These are phyloP conservation scores for Arctostaphylos glauca DNA, from an alignment of 148 eudicot genomes.

Conservation along the genomic window DNA sequence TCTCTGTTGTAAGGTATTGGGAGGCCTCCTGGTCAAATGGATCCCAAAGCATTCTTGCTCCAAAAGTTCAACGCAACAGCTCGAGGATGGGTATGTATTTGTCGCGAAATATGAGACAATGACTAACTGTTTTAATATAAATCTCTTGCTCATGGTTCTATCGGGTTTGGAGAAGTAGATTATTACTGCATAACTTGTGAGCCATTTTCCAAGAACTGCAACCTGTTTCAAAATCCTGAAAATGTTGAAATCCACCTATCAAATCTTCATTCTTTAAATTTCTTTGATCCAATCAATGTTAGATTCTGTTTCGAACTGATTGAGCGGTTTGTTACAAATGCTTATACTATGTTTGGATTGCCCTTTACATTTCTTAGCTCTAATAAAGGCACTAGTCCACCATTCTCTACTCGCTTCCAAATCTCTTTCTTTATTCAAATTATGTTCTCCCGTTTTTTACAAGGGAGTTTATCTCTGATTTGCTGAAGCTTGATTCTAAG, in stretches of 20 bases:
- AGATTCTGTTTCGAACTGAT: neutral
- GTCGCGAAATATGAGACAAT: neutral
- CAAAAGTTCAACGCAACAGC: constrained; percentile 83
- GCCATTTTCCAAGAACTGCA: neutral
- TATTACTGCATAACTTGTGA: neutral
- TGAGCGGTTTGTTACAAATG: neutral
- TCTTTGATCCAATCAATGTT: neutral
- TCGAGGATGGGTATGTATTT: constrained; percentile 58
- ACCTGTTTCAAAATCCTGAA: constrained; percentile 1
- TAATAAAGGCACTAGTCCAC: too few species aligned
- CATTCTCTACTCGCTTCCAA: too few species aligned
- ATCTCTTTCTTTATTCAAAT: too few species aligned
- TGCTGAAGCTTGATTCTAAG: too few species aligned
- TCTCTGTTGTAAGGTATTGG: constrained; percentile 64
- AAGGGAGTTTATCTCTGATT: too few species aligned
- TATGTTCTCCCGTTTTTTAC: too few species aligned
- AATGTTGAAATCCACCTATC: neutral
- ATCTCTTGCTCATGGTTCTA: too few species aligned
- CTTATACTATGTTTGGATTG: too few species aligned
- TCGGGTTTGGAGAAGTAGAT: neutral
- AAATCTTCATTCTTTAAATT: neutral
- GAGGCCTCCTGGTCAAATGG: constrained; percentile 96
- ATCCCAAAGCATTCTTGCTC: constrained; percentile 92
- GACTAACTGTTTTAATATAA: neutral
- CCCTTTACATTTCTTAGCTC: too few species aligned